Conservation (phyloP, 192 early-diverging fungal species). For the Podila clonocystis region DNA sequence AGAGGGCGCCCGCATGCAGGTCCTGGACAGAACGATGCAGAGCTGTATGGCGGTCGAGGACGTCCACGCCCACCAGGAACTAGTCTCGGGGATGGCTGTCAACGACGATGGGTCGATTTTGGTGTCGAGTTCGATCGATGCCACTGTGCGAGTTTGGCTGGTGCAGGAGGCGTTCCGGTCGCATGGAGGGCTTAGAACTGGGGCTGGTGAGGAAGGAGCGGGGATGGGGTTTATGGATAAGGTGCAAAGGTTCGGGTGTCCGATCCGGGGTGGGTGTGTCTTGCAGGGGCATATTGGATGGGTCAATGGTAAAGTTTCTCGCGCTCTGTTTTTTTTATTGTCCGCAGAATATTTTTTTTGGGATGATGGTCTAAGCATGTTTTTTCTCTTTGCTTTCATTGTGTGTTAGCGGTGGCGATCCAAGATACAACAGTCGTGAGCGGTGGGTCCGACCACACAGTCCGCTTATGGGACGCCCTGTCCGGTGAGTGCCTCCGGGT, state of each 20-base stretch:
- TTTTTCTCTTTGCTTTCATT: not conserved
- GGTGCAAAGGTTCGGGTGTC: constrained; percentile 17
- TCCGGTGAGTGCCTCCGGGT: constrained; percentile 5
- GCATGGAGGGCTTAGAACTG: not conserved
- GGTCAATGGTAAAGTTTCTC: constrained; percentile 31
- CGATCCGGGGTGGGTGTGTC: constrained; percentile 1
- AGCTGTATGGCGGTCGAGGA: not conserved
- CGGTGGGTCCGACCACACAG: constrained; percentile 39
- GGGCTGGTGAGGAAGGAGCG: not conserved
- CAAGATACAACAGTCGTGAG: constrained; percentile 31
- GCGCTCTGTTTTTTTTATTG: too few relatives aligned
- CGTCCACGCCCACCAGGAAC: constrained; percentile 21
- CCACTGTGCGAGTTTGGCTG: constrained; percentile 33
- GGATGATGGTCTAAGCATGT: not conserved
- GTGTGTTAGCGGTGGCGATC: constrained; percentile 26
- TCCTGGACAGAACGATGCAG: constrained; percentile 20
- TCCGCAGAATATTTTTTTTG: not conserved
- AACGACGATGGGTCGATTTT: constrained; percentile 25
- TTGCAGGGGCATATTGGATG: constrained; percentile 38
- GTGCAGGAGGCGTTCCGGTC: not conserved
- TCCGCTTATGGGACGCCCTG: constrained; percentile 37
- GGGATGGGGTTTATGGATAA: constrained; percentile 1
- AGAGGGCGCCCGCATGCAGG: constrained; percentile 19
- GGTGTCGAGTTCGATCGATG: constrained; percentile 32
- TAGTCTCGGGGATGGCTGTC: constrained; percentile 39